Evolutionary conservation across 169 alveolate genomes (phyloP).

Genomic region (Fabrea salina): DNA sequence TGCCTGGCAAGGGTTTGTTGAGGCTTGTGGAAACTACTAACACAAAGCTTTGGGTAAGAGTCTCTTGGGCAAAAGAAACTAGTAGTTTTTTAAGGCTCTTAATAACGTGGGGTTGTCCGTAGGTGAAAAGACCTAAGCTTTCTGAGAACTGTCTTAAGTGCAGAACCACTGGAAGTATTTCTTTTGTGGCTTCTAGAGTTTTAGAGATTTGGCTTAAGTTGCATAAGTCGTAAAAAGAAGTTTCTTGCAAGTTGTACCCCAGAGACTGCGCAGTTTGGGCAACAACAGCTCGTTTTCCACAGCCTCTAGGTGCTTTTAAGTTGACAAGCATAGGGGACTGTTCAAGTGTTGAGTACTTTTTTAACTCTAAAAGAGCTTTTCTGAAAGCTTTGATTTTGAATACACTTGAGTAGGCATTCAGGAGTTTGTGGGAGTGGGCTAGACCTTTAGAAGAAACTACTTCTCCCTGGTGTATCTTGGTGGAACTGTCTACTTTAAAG

Average conservation of each 20-base stretch:
- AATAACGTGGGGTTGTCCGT: neutral
- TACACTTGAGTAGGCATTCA: neutral
- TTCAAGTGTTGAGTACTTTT: neutral
- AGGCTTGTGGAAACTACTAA: neutral
- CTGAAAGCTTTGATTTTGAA: neutral
- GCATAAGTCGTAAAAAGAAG: neutral
- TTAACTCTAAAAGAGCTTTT: neutral
- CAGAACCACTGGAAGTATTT: neutral
- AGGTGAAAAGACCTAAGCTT: neutral
- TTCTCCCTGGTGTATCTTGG: neutral
- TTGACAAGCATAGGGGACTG: neutral
- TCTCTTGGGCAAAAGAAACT: neutral
- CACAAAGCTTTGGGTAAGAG: neutral
- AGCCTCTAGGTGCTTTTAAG: neutral
- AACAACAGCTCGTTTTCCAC: constrained; percentile 22
- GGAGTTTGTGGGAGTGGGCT: neutral
- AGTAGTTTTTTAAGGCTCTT: neutral
- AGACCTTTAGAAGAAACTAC: neutral
- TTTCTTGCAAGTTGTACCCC: constrained; percentile 2
- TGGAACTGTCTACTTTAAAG: neutral
- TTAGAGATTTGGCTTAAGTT: neutral
- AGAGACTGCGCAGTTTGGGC: neutral
- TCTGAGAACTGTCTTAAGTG: constrained; percentile 10
- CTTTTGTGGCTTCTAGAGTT: neutral
- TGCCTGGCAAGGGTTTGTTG: neutral